Conservation (phyloP, 164 flowering plant genomes). For the Pachysandra terminalis region DNA sequence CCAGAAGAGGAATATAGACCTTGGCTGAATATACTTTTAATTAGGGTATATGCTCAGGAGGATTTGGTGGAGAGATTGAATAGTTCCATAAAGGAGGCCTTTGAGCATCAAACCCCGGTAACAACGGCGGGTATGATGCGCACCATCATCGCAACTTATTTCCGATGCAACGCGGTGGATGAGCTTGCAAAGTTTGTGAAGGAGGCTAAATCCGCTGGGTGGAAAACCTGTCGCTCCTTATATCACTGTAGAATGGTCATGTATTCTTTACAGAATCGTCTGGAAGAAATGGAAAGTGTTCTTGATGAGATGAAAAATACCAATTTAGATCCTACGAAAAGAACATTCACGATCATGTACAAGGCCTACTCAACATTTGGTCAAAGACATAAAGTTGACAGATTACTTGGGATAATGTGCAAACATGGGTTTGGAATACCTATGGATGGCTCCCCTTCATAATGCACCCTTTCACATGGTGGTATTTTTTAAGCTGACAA, state of each 20-base stretch:
- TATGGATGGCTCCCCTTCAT: slow-evolving; percentile 26
- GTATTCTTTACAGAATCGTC: slow-evolving; percentile 55
- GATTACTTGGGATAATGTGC: slow-evolving; percentile 60
- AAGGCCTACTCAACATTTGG: slow-evolving; percentile 47
- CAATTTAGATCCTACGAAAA: slow-evolving; percentile 38
- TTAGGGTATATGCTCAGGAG: slow-evolving; percentile 72
- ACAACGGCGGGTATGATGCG: slow-evolving; percentile 42
- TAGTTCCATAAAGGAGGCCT: slow-evolving; percentile 53
- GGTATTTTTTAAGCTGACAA: slow-evolving; percentile 1
- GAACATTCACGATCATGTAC: slow-evolving; percentile 60
- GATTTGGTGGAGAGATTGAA: slow-evolving; percentile 66
- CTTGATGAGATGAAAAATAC: slow-evolving; percentile 57
- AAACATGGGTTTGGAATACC: slow-evolving; percentile 61
- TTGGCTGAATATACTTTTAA: slow-evolving; percentile 76
- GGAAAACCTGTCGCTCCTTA: slow-evolving; percentile 65
- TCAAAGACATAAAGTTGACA: slow-evolving; percentile 34
- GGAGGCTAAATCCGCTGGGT: slow-evolving; percentile 65
- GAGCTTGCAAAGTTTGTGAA: slow-evolving; percentile 47
- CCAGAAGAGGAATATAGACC: slow-evolving; percentile 61
- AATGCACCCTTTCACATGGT: neutral
- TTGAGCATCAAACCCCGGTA: slow-evolving; percentile 48
- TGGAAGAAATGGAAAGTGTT: slow-evolving; percentile 75
- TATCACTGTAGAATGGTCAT: slow-evolving; percentile 79
- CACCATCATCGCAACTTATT: slow-evolving; percentile 51
- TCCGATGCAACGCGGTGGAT: slow-evolving; percentile 61